Percentiles rank a stretch among this genome's conserved stretches.
These are phyloP conservation scores for Lagenaria siceraria DNA, from an alignment of 306 rosid species.

Conservation along the genomic window DNA sequence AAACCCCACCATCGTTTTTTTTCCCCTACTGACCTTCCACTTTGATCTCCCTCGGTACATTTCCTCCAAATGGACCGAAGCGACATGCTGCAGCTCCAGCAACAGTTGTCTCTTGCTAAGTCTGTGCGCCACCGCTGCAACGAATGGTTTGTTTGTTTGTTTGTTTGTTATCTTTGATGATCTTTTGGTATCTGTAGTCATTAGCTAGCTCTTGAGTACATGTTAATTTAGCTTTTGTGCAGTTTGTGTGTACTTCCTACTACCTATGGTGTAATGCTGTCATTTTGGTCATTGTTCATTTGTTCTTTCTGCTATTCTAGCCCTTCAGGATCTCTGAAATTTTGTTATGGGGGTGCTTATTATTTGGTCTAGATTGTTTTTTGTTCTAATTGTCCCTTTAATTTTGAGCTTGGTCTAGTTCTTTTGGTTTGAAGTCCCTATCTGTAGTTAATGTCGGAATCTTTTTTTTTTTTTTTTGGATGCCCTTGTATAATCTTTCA, in stretches of 20 bases:
- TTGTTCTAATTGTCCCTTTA: neutral
- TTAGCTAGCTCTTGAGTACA: neutral
- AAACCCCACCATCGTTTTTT: slow-evolving; percentile 35
- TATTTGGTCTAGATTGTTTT: neutral
- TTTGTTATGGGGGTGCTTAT: neutral
- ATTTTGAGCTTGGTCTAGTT: neutral
- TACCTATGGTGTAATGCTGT: neutral
- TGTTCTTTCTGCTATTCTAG: neutral
- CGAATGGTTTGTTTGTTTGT: slow-evolving; percentile 52
- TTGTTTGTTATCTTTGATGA: slow-evolving; percentile 18
- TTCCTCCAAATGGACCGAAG: slow-evolving; percentile 61
- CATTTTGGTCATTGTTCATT: neutral
- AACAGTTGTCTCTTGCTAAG: slow-evolving; percentile 60
- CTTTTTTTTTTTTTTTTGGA: too few relatives aligned
- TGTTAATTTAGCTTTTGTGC: neutral
- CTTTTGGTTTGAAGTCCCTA: neutral
- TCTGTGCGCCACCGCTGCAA: slow-evolving; percentile 58
- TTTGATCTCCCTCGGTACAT: slow-evolving; percentile 16
- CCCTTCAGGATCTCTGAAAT: neutral
- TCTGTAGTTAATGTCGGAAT: neutral
- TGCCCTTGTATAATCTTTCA: neutral
- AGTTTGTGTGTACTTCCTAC: neutral
- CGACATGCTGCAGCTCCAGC: slow-evolving; percentile 48
- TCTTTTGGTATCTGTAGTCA: neutral
- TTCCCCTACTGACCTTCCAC: slow-evolving; percentile 27